Base-by-base conservation (phyloP, 805 yeast species). In the Wickerhamiella siamensis region DNA sequence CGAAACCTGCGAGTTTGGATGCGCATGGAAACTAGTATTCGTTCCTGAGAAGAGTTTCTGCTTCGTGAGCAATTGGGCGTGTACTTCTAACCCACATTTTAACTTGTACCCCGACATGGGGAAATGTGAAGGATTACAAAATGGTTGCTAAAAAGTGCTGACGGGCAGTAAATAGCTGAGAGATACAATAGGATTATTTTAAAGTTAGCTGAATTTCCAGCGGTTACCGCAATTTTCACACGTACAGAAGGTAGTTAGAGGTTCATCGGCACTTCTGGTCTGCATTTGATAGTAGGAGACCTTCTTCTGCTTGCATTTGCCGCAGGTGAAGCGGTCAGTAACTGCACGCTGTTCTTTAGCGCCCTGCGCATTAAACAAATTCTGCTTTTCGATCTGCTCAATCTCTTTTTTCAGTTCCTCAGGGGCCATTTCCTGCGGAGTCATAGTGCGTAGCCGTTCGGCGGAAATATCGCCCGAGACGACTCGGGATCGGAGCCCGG, bases 211-310 rank as follows among this genome's bases (percentile, higher is more conserved):
- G 59, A 91, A 91, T 63, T 91, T 91, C 98, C 98, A 91, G 62
- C 97, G 75, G 58, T 91, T 84, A 48, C 97, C 97, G 67, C 98
- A 91, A 50, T 75, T 83, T 56, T 87, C 96, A 67, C 98, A 91
- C 3, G 95, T 87, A 67, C 98, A 91, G 60, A 91, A 91, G 1
- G 98, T 91, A 5, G 98, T 91, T 55, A 91, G 72, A 45, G 98
- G 98, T 64, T 91, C 98, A 74, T 91, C 98, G 16, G 98, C 98
- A 44, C 95, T 83, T 63, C 98, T 72, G 27, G 98, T 91, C 69
- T 91, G 98, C 79, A 91, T 73, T 66, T 91, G 98, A 63, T 87
- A 88, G 61, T 91, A 91, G 52, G 94, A 81, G 33, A 91, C 98
- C 67, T 84, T 86, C 71, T 87, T 86, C 60, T 86, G 88, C 64